Percentiles rank a stretch among this genome's conserved stretches.
phyloP scores from a whole-genome alignment of 345 rosid genomes.

The Toxicodendron radicans region DNA sequence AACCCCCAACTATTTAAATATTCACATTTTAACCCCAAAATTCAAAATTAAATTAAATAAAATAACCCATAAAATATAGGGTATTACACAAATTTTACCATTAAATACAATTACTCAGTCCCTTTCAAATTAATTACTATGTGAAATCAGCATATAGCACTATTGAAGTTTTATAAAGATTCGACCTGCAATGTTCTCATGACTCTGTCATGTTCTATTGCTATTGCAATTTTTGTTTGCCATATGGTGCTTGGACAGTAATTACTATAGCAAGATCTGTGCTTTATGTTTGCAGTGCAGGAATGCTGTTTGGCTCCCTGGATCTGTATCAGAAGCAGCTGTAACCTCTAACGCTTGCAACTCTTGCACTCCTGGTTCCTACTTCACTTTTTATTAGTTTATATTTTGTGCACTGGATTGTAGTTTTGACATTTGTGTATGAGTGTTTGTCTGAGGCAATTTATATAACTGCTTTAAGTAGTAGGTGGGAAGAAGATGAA shows the following conservation, averaged over 20 bases:
- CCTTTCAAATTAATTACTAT: not conserved
- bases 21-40: too few species aligned
- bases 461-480: not conserved
- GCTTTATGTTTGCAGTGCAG: constrained; percentile 60
- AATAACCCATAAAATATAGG: too few species aligned
- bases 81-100: not conserved
- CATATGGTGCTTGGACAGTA: not conserved
- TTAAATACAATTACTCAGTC: not conserved
- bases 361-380: constrained; percentile 78
- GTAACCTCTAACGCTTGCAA: constrained; percentile 72
- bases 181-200: not conserved
- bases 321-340: constrained; percentile 79
- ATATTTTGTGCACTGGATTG: constrained; percentile 4
- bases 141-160: not conserved
- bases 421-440: not conserved
- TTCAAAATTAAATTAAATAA: too few species aligned
- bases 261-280: not conserved
- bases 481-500: not conserved
- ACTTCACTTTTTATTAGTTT: constrained; percentile 4
- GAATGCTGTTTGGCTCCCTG: constrained; percentile 97
- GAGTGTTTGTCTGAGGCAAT: not conserved
- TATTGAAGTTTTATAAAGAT: too few species aligned
- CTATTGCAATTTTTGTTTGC: not conserved
- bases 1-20: too few species aligned
- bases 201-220: not conserved